Percentiles rank a stretch among this genome's conserved stretches.
phyloP scores from a whole-genome alignment of 768 basidiomycete species.

The Hygrocybe punicea region DNA sequence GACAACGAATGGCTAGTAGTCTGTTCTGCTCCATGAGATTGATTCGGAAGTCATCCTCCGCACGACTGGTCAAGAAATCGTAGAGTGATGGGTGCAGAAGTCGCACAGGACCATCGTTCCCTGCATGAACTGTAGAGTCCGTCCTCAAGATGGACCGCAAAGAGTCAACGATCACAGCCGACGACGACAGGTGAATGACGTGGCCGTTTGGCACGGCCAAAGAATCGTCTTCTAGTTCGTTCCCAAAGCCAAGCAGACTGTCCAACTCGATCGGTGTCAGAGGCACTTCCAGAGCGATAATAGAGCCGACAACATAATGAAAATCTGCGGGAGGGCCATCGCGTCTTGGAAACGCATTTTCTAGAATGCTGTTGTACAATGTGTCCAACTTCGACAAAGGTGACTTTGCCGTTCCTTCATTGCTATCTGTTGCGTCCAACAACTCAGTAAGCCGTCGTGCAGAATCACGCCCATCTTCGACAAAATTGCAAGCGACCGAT shows the following conservation, averaged over 20 bases:
- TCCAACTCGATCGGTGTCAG: not conserved
- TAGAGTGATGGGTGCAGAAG: constrained; percentile 33
- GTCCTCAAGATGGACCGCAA: not conserved
- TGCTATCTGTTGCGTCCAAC: not conserved
- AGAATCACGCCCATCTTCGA: constrained; percentile 1
- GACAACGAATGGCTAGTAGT: not conserved
- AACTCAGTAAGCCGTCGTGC: not conserved
- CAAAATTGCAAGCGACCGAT: constrained; percentile 18
- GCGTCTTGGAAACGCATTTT: not conserved
- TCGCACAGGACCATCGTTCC: constrained; percentile 19
- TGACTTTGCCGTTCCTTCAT: not conserved
- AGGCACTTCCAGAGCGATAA: constrained; percentile 1
- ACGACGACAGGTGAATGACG: not conserved
- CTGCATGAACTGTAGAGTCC: not conserved
- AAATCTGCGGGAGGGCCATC: not conserved
- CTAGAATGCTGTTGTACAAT: constrained; percentile 2
- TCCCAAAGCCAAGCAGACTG: constrained; percentile 5
- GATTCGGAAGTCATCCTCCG: not conserved
- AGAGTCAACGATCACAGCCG: not conserved
- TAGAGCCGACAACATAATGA: constrained; percentile 6
- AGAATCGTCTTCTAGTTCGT: not conserved
- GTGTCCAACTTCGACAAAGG: not conserved
- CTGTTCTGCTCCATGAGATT: not conserved
- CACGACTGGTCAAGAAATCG: constrained; percentile 30
- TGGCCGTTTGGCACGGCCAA: not conserved